Percentiles rank a stretch among this genome's conserved stretches.
Evolutionary conservation across 1,284 basidiomycete genomes (phyloP).

Genomic region (Cryptococcus jaspeensis): DNA sequence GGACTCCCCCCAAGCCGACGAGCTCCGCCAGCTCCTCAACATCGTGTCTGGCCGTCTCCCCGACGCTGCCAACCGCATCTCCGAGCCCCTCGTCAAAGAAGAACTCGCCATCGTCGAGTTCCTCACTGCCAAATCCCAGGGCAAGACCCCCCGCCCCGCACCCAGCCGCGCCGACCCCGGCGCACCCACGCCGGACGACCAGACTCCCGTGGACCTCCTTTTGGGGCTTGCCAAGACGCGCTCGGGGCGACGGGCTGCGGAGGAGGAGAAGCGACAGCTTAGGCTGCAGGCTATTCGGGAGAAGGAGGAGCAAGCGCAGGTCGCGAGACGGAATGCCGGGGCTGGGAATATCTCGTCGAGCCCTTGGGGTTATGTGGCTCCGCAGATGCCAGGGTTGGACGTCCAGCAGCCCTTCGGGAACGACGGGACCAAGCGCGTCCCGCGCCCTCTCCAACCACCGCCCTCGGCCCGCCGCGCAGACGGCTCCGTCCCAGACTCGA

Average conservation of each 20-base stretch:
- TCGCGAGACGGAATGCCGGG: slow-evolving; percentile 18
- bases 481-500: slow-evolving; percentile 17
- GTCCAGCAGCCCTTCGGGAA: slow-evolving; percentile 50
- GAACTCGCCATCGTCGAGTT: slow-evolving; percentile 53
- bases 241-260: slow-evolving; percentile 44
- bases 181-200: slow-evolving; percentile 27
- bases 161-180: slow-evolving; percentile 8
- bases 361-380: slow-evolving; percentile 51
- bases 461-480: slow-evolving; percentile 18
- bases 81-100: slow-evolving; percentile 53
- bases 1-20: slow-evolving; percentile 50
- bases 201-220: slow-evolving; percentile 46
- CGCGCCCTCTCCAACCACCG: slow-evolving; percentile 47
- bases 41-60: slow-evolving; percentile 51
- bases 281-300: slow-evolving; percentile 46
- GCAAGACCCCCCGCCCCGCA: slow-evolving; percentile 14
- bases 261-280: slow-evolving; percentile 47
- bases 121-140: slow-evolving; percentile 46
- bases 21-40: slow-evolving; percentile 50
- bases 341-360: slow-evolving; percentile 18
- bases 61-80: slow-evolving; percentile 46
- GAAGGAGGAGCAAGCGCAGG: slow-evolving; percentile 36
- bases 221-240: slow-evolving; percentile 48
- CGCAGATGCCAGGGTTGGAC: slow-evolving; percentile 49
- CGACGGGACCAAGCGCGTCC: slow-evolving; percentile 20